Percentiles rank a stretch among this genome's conserved stretches.
Conservation (phyloP, 1,284 basidiomycete genomes). For the Sanghuangporus weigelae region DNA sequence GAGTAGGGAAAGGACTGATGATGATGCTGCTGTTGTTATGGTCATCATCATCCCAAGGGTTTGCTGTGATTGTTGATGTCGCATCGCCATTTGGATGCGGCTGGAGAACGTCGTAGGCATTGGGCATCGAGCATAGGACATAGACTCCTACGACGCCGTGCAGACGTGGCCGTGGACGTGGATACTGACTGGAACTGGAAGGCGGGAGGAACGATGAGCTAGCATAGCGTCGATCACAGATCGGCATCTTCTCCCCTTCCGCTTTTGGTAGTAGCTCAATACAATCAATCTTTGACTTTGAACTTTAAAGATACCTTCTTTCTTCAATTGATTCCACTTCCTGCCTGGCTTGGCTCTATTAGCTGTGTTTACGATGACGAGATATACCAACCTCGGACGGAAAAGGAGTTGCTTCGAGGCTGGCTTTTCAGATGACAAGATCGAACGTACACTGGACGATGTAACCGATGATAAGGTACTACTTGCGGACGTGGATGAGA, state of each 20-base stretch:
- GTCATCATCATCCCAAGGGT: slow-evolving; percentile 1
- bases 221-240: neutral
- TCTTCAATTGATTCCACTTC: neutral
- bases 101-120: slow-evolving; percentile 5
- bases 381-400: slow-evolving; percentile 62
- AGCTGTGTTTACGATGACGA: slow-evolving; percentile 48
- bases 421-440: slow-evolving; percentile 38
- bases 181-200: neutral
- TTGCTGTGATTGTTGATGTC: neutral
- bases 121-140: slow-evolving; percentile 15
- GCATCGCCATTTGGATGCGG: neutral
- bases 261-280: neutral
- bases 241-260: neutral
- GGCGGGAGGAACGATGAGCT: neutral
- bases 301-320: neutral
- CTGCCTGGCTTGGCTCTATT: neutral
- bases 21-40: neutral
- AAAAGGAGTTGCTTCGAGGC: slow-evolving; percentile 71
- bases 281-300: neutral
- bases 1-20: neutral
- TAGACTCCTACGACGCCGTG: neutral
- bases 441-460: slow-evolving; percentile 38
- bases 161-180: neutral
- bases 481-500: neutral
- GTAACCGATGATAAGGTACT: slow-evolving; percentile 25